These are phyloP conservation scores for Chlorella sp. DNA, from an alignment of 139 green algal genomes.

Conservation along the genomic window DNA sequence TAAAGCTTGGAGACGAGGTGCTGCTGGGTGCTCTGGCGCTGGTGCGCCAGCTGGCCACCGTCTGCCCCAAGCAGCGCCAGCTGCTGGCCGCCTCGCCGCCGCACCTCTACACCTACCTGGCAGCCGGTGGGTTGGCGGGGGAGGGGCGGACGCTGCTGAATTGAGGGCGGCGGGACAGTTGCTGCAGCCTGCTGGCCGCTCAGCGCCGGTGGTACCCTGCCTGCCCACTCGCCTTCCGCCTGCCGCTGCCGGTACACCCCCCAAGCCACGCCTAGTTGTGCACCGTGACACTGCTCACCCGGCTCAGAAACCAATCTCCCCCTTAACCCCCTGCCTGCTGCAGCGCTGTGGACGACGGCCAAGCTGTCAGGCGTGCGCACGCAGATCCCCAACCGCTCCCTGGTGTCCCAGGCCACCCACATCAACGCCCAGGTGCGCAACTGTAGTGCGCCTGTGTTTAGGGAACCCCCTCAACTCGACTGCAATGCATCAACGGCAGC, in stretches of 20 bases:
- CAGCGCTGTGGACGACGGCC: slow-evolving; percentile 26
- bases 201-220: not conserved
- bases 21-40: slow-evolving; percentile 25
- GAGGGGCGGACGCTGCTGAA: not conserved
- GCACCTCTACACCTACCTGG: slow-evolving; percentile 23
- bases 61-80: not conserved
- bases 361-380: slow-evolving; percentile 30
- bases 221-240: not conserved
- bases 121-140: not conserved
- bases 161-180: not conserved
- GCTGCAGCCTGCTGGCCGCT: not conserved
- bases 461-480: too few relatives aligned
- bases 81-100: slow-evolving; percentile 1
- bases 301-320: too few relatives aligned
- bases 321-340: not conserved
- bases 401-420: slow-evolving; percentile 32
- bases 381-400: slow-evolving; percentile 28
- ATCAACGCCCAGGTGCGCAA: not conserved
- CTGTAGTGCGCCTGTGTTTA: too few relatives aligned
- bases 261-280: too few relatives aligned
- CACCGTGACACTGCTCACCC: too few relatives aligned
- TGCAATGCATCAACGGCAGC: too few relatives aligned
- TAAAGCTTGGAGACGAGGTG: slow-evolving; percentile 9
- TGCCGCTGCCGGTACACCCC: not conserved
- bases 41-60: not conserved